A percentile compares a stretch with the other conserved stretches of the same genome.
Evolutionary conservation across 495 filamentous ascomycete species (phyloP).

Genomic region (Xylaria intraflava): DNA sequence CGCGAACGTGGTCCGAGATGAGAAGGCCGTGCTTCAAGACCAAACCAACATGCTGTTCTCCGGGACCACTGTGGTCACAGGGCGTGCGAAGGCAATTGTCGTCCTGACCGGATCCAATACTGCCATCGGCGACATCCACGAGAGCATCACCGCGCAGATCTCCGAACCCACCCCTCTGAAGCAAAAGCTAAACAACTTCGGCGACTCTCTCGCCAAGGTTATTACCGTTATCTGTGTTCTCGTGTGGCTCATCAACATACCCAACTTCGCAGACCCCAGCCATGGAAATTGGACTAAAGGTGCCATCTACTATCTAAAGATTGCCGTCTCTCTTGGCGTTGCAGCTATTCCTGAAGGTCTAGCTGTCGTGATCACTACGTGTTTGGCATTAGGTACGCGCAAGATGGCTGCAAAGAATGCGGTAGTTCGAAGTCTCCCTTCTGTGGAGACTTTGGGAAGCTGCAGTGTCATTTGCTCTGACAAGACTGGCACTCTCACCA

Average conservation of each 20-base stretch:
- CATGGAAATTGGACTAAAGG: constrained; percentile 96
- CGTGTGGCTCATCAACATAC: constrained; percentile 98
- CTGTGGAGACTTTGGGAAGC: constrained; percentile 95
- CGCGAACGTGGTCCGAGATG: constrained; percentile 57
- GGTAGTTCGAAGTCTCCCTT: constrained; percentile 90
- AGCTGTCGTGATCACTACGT: constrained; percentile 96
- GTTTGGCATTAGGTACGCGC: constrained; percentile 86
- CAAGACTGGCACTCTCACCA: constrained; percentile 97
- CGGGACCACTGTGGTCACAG: constrained; percentile 93
- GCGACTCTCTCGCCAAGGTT: constrained; percentile 92
- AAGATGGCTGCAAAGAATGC: constrained; percentile 99
- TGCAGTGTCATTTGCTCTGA: constrained; percentile 99
- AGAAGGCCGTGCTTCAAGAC: constrained; percentile 91
- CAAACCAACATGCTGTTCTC: constrained; percentile 98
- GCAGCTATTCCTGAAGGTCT: constrained; percentile 97
- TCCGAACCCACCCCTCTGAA: constrained; percentile 96
- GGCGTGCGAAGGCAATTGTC: constrained; percentile 86
- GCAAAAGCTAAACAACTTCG: constrained; percentile 98
- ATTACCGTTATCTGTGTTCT: constrained; percentile 94
- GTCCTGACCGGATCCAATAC: constrained; percentile 86
- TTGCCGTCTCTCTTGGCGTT: constrained; percentile 96
- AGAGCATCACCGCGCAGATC: constrained; percentile 96
- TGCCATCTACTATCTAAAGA: constrained; percentile 99
- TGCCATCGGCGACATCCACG: constrained; percentile 97
- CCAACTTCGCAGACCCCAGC: constrained; percentile 89